Conservation (phyloP, 106 monocot species). For the Iris macrosiphon region DNA sequence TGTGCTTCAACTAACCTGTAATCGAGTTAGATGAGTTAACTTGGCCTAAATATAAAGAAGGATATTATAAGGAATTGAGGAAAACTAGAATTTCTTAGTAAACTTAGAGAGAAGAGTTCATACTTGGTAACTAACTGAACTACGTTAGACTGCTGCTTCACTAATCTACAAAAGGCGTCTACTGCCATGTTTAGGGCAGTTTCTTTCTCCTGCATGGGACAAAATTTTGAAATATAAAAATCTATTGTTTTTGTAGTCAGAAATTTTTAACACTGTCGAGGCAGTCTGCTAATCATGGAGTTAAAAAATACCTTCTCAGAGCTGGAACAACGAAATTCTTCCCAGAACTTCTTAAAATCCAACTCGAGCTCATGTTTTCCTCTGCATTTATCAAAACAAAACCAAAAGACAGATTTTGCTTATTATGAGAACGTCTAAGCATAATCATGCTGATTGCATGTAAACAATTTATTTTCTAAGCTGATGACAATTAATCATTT, state of each 20-base stretch:
- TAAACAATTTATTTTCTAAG: too few species aligned
- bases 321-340: slow-evolving; percentile 98
- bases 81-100: not conserved
- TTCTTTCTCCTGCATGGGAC: slow-evolving; percentile 89
- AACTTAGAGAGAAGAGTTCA: slow-evolving; percentile 1
- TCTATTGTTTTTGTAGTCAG: not conserved
- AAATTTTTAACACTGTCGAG: not conserved
- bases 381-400: slow-evolving; percentile 44
- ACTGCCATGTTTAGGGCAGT: slow-evolving; percentile 78
- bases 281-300: not conserved
- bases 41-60: not conserved
- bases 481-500: too few species aligned
- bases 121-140: slow-evolving; percentile 79
- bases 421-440: too few species aligned
- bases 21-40: slow-evolving; percentile 5
- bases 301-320: slow-evolving; percentile 76
- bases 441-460: too few species aligned
- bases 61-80: too few species aligned
- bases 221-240: slow-evolving; percentile 5
- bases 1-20: slow-evolving; percentile 96
- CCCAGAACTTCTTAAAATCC: slow-evolving; percentile 96
- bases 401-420: not conserved
- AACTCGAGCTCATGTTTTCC: slow-evolving; percentile 82
- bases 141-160: slow-evolving; percentile 72
- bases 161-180: slow-evolving; percentile 92